Base-by-base conservation (phyloP, 768 basidiomycete species). In the Podaxis carcinomalis region DNA sequence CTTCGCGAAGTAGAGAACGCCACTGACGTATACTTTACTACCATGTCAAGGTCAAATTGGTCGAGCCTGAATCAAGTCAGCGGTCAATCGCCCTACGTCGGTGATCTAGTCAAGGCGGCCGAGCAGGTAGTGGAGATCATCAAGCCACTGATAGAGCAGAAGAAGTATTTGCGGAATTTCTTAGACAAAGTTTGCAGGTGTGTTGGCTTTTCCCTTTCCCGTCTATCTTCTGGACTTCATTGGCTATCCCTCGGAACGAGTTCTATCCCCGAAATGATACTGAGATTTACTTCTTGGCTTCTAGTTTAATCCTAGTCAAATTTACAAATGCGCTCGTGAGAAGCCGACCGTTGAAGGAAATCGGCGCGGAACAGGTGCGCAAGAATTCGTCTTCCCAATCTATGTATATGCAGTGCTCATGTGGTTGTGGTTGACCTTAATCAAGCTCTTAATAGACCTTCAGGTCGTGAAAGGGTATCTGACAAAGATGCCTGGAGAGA, bases 141-240 rank as follows among this genome's bases (percentile, higher is more conserved):
- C 56, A 88, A 89, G 62, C 88, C 89, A 2, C 79, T 90, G 7
- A 80, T 98, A 9, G 95, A 98, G 73, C 92, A 94, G 68, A 97
- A 97, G 82, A 97, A 93, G 70, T 98, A 95, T 73, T 70, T 93
- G 46, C 80, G 93, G 57, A 99, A 95, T 74, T 86, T 95, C 71
- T 85, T 95, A 55, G 97, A 99, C 70, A 98, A 97, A 72, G 89
- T 90, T 7, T 89, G 90, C 59, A 93, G 90, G 95, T 97, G 57
- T 78, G 69, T 37, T 37, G 23, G 23, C 9, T 10, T 32, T 32
- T 9, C 32, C 32, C 50, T 47, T 23, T 19, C 7, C 27, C 39
- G 9, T 28, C 47, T 42, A 25, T 1, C 23, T 7, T 36, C 40
- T 32, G 5, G 19, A 40, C 14, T 44, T 14, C 36, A 5, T 36